These are phyloP conservation scores for Aspergillus novofumigatus DNA, from an alignment of 2,329 filamentous ascomycete genomes.

Conservation along the genomic window DNA sequence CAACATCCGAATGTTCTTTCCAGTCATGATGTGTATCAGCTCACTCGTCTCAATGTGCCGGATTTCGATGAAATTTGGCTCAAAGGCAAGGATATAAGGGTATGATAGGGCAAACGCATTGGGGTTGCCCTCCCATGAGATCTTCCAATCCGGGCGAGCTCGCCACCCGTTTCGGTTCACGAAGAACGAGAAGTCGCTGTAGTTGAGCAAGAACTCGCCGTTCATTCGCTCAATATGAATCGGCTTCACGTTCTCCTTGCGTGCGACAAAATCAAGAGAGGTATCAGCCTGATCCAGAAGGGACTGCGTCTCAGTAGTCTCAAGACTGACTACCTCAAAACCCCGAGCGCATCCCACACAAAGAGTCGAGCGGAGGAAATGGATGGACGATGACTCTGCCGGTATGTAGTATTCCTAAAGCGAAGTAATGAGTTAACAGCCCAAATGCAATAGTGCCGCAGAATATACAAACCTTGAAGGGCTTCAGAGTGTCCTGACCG, in stretches of 20 bases:
- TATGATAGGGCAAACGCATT: conserved; percentile 91
- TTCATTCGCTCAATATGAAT: conserved; percentile 97
- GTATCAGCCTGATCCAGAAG: conserved; percentile 96
- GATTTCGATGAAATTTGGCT: conserved; percentile 96
- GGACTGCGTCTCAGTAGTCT: conserved; percentile 97
- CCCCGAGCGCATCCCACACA: conserved; percentile 94
- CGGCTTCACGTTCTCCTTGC: conserved; percentile 87
- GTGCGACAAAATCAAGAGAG: conserved; percentile 91
- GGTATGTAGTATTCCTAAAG: conserved; percentile 90
- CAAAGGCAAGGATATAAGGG: conserved; percentile 95
- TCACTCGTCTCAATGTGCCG: conserved; percentile 90
- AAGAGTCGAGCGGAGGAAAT: conserved; percentile 93
- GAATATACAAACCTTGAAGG: conserved; percentile 64
- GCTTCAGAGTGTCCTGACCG: conserved; percentile 90
- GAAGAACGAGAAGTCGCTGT: conserved; percentile 98
- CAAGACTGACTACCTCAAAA: conserved; percentile 93
- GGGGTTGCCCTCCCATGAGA: conserved; percentile 94
- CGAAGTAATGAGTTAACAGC: conserved; percentile 8
- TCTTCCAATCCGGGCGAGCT: conserved; percentile 91
- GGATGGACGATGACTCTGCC: conserved; percentile 94
- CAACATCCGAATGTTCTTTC: conserved; percentile 95
- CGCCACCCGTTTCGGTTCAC: conserved; percentile 98
- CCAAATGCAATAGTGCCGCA: neutral
- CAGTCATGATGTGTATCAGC: conserved; percentile 87
- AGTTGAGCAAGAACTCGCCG: conserved; percentile 95